Evolutionary conservation across 805 yeast genomes (phyloP).

Genomic region (Wickerhamomyces pijperi): DNA sequence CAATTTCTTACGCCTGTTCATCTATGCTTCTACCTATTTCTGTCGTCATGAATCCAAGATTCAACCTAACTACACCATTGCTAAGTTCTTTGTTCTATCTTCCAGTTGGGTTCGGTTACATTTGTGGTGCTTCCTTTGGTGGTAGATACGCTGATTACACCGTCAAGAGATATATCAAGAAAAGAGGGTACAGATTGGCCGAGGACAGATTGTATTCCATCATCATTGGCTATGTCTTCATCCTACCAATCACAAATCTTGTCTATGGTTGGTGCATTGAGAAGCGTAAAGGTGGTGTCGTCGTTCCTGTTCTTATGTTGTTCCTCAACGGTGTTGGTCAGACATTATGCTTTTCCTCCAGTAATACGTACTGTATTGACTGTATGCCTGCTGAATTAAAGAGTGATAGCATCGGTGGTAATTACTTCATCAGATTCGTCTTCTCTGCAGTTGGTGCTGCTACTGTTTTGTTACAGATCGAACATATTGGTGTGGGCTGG

Average conservation of each 20-base stretch:
- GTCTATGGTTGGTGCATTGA: too few relatives aligned
- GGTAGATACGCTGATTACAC: constrained; percentile 39
- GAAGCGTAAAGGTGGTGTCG: constrained; percentile 41
- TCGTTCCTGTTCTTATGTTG: constrained; percentile 38
- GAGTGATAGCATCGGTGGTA: constrained; percentile 45
- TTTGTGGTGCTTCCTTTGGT: constrained; percentile 37
- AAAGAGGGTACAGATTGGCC: constrained; percentile 30
- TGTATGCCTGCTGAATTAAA: constrained; percentile 35
- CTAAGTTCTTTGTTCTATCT: constrained; percentile 40
- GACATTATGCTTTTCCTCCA: constrained; percentile 37
- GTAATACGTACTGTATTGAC: constrained; percentile 48
- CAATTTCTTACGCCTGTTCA: constrained; percentile 38
- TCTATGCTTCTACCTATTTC: constrained; percentile 41
- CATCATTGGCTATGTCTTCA: constrained; percentile 23
- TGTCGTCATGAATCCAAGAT: constrained; percentile 42
- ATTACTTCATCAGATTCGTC: constrained; percentile 36
- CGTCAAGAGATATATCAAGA: constrained; percentile 30
- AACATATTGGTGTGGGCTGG: constrained; percentile 45
- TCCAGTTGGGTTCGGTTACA: constrained; percentile 43
- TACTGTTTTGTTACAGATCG: constrained; percentile 32
- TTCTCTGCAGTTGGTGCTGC: constrained; percentile 42
- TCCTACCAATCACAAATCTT: constrained; percentile 30
- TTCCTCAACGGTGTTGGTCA: constrained; percentile 38
- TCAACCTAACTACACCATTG: constrained; percentile 33
- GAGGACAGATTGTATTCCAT: constrained; percentile 39